Base-by-base conservation (phyloP, 2,329 filamentous ascomycete species). In the Fusarium xyrophilum region DNA sequence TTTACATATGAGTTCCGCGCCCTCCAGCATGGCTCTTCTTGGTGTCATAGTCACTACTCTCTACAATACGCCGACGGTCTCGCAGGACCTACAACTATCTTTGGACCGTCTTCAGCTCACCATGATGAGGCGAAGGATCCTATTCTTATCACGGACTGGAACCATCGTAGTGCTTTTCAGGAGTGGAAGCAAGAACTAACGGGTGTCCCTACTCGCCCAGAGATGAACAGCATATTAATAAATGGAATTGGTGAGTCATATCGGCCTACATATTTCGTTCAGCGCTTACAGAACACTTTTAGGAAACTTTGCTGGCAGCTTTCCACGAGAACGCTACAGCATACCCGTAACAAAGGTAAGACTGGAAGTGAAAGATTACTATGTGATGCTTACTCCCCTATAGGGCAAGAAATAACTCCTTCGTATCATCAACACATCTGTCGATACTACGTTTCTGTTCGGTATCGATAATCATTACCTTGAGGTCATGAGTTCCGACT, bases 21-120 rank as follows among this genome's bases (percentile, higher is more conserved):
- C 3, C 23, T 47, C 6, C 67, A 70, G 33, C 68, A 70, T 43
- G 67, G 67, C 14, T 56, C 43, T 3, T 57, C 68, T 3, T 70
- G 68, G 67, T 70, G 68, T 30, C 67, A 70, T 21, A 68, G 67
- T 21, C 68, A 70, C 33, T 70, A 65, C 44, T 66, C 42, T 19
- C 55, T 70, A 13, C 68, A 70, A 43, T 69, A 67, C 13, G 68
- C 60, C 14, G 54, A 70, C 33, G 68, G 67, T 12, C 38, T 70
- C 12, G 60, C 63, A 19, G 67, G 68, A 6, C 67, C 67, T 6
- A 46, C 66, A 33, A 61, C 68, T 17, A 66, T 69, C 3, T 50
- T 59, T 30, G 65, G 65, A 2, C 67, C 67, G 7, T 66, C 62
- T 0, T 61, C 44, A 21, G 59, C 27, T 6, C 13, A 42, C 19